Conservation (phyloP, 208 protist genomes). For the Crithidia fasciculata region DNA sequence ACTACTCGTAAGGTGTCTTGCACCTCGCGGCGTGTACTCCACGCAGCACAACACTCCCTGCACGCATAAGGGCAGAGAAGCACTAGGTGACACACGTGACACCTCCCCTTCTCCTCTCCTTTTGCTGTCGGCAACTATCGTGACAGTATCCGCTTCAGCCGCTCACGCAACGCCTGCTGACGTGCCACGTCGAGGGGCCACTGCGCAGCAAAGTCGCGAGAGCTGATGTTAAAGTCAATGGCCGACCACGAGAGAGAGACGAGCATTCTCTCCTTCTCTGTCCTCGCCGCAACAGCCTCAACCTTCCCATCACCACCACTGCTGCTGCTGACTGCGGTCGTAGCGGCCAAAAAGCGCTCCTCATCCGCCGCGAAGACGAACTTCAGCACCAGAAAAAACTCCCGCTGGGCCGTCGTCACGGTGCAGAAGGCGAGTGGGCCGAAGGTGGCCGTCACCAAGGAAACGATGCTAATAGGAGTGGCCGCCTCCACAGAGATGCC, state of each 20-base stretch:
- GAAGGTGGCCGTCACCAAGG: conserved; percentile 32
- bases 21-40: too few species aligned
- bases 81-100: too few species aligned
- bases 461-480: conserved; percentile 26
- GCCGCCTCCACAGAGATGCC: conserved; percentile 25
- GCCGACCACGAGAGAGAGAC: background rate
- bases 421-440: conserved; percentile 38
- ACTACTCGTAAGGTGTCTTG: too few species aligned
- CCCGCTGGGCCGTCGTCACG: background rate
- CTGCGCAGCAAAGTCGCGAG: background rate
- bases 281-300: background rate
- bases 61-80: too few species aligned
- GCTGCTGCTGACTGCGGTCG: background rate
- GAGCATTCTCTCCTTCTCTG: conserved; percentile 15
- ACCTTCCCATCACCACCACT: background rate
- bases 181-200: background rate
- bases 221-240: conserved; percentile 4
- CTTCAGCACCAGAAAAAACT: conserved; percentile 26
- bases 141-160: too few species aligned
- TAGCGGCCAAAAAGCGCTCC: conserved; percentile 26
- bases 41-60: too few species aligned
- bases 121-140: too few species aligned
- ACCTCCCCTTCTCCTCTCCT: too few species aligned
- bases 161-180: too few species aligned
- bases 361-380: conserved; percentile 40